Evolutionary conservation across 345 rosid species (phyloP).

Genomic region (Pseudoturritis turrita): DNA sequence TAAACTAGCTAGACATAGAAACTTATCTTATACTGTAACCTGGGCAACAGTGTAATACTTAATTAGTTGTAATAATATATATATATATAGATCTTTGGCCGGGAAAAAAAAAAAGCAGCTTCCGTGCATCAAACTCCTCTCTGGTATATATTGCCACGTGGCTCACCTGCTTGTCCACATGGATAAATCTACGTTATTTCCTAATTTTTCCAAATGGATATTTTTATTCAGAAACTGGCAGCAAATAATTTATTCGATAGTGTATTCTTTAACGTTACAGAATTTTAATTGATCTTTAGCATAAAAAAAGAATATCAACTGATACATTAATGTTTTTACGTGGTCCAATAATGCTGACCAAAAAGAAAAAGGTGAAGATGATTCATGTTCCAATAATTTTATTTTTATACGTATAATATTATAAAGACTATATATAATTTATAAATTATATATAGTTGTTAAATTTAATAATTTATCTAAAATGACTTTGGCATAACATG

Average conservation of each 20-base stretch:
- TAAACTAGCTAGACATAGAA: no score
- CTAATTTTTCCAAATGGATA: not conserved
- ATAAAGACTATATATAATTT: no score
- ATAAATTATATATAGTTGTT: no score
- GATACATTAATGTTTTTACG: not conserved
- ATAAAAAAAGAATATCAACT: no score
- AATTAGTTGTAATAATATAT: no score
- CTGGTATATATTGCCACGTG: slow-evolving; percentile 10
- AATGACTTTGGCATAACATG: no score
- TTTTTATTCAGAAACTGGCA: not conserved
- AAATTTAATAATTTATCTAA: no score
- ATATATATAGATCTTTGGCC: no score
- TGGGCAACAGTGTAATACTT: no score
- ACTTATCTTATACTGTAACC: no score
- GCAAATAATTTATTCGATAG: not conserved
- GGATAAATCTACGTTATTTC: not conserved
- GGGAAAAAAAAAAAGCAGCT: slow-evolving; percentile 4
- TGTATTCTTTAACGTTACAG: not conserved
- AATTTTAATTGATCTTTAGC: no score
- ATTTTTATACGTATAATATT: not conserved
- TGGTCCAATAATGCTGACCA: not conserved
- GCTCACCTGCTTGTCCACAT: not conserved
- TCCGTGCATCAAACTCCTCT: slow-evolving; percentile 10
- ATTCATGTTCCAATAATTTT: not conserved
- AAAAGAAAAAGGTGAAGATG: not conserved